These are phyloP conservation scores for Dipodascus geniculatus DNA, from an alignment of 805 yeast genomes.

Conservation along the genomic window DNA sequence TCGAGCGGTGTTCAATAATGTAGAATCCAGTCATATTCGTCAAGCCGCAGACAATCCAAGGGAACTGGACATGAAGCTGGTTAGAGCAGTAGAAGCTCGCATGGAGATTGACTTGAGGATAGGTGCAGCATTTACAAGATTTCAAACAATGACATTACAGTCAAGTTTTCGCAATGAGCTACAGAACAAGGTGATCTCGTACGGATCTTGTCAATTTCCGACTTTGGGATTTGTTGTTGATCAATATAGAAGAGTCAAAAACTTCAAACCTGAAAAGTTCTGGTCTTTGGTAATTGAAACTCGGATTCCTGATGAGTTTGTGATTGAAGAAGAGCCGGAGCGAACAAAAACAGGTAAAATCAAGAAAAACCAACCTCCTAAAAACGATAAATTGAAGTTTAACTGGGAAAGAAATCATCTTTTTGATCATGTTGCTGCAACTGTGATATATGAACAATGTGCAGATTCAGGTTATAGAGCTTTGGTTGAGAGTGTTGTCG, in stretches of 20 bases:
- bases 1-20: slow-evolving; percentile 80
- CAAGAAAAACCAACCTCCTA: slow-evolving; percentile 16
- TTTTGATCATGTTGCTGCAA: slow-evolving; percentile 59
- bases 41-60: slow-evolving; percentile 64
- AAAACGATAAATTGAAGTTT: slow-evolving; percentile 27
- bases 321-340: neutral
- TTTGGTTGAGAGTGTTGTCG: slow-evolving; percentile 36
- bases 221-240: slow-evolving; percentile 95
- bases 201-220: slow-evolving; percentile 95
- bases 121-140: slow-evolving; percentile 81
- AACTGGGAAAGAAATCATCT: slow-evolving; percentile 64
- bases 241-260: slow-evolving; percentile 61
- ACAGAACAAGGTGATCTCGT: slow-evolving; percentile 41
- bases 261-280: slow-evolving; percentile 64
- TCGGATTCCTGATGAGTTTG: slow-evolving; percentile 28
- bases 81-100: slow-evolving; percentile 77
- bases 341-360: slow-evolving; percentile 6
- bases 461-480: slow-evolving; percentile 38
- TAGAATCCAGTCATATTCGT: slow-evolving; percentile 61
- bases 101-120: slow-evolving; percentile 80
- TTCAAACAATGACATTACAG: slow-evolving; percentile 41
- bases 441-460: slow-evolving; percentile 59
- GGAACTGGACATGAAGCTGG: slow-evolving; percentile 50
- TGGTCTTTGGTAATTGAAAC: slow-evolving; percentile 59
- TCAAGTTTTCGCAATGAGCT: slow-evolving; percentile 22